Evolutionary conservation across 2,329 filamentous ascomycete genomes (phyloP), one percentile per base, ranked within the genome.

Genomic region (Aureobasidium uvarum): DNA sequence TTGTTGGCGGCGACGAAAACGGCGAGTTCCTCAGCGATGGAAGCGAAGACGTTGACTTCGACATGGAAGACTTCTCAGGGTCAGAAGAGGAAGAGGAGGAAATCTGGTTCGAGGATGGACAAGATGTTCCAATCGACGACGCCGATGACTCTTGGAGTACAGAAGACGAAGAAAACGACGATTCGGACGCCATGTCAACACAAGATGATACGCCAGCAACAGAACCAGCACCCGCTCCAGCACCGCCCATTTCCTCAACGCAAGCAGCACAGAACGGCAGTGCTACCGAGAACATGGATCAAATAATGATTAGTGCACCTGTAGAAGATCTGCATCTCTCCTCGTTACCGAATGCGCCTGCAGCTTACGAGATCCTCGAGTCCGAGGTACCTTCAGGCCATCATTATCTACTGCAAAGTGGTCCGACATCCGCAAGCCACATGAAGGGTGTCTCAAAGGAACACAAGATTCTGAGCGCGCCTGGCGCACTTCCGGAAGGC

Each of bases 401-500:
- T 66, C 77, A 77, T 41, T 84, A 76, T 63, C 65, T 72, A 45
- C 52, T 63, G 5, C 55, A 45, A 50, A 48, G 25, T 18, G 52
- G 71, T 18, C 69, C 69, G 1, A 64, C 65, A 8, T 70, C 73
- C 5, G 68, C 76, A 11, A 68, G 73, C 0, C 72, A 78, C 63
- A 74, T 83, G 68, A 83, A 84, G 64, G 80, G 83, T 46, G 81
- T 85, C 23, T 75, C 76, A 18, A 85, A 84, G 70, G 85, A 87
- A 70, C 84, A 86, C 72, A 79, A 80, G 62, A 86, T 87, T n/a
- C 77, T 87, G 0, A 74, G 77, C 14, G 76, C 74, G 14, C 68
- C 71, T 14, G 62, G 58, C 2, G 60, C 66, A 10, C 76, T 88
- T 2, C 85, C 85, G 0, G 73, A 79, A 2, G 81, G 81, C 2